Evolutionary conservation across 345 rosid genomes (phyloP).

Genomic region (Eucalyptus coolabah): DNA sequence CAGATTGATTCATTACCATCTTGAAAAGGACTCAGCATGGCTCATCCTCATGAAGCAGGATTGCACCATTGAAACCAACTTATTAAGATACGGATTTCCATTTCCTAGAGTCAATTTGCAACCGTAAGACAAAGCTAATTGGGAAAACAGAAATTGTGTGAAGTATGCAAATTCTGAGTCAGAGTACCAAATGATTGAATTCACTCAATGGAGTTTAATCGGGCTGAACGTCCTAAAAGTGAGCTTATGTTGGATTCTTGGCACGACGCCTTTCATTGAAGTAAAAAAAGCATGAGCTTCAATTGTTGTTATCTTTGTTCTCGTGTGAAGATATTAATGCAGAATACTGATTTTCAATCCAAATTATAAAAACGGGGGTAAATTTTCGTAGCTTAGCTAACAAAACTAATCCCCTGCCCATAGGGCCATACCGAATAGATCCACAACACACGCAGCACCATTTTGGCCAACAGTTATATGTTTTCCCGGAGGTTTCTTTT

Average conservation of each 20-base stretch:
- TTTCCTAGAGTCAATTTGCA: not conserved
- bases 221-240: not conserved
- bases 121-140: not conserved
- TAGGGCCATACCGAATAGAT: conserved; percentile 1
- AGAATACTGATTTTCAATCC: not conserved
- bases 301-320: not conserved
- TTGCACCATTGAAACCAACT: not conserved
- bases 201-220: not conserved
- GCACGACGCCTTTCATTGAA: not conserved
- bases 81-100: not conserved
- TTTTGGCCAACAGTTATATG: conserved; percentile 81
- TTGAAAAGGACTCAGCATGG: not conserved
- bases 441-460: conserved; percentile 49
- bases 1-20: not conserved
- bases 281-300: not conserved
- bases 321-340: not conserved
- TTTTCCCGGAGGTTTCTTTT: conserved; percentile 62
- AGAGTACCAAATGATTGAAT: not conserved
- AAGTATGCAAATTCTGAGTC: not conserved
- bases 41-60: not conserved
- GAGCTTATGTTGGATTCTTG: not conserved
- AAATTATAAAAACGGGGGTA: not conserved
- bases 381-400: not conserved
- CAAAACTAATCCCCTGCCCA: not conserved
- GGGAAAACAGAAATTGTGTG: not conserved